Base-by-base conservation (phyloP, 768 basidiomycete species). In the Paxillus ammoniavirescens region DNA sequence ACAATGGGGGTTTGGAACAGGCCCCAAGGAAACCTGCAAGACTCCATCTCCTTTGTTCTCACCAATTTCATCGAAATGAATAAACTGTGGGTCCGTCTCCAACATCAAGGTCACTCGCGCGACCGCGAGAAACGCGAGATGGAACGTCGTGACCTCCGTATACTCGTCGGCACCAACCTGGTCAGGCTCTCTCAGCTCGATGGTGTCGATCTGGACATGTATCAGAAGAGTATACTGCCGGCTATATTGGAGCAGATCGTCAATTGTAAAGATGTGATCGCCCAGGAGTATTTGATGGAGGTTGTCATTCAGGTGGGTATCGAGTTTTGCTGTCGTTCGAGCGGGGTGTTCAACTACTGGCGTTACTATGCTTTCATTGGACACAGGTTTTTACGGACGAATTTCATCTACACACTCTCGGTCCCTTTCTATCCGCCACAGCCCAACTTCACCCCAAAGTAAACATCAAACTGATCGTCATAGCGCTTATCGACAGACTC, bases 61-160 rank as follows among this genome's bases (percentile, higher is more conserved):
- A 98, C 94, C 55, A 98, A 98, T 72, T 98, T 99, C 65, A 93
- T 99, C 67, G 97, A 99, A 68, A 99, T 98, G 96, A 98, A 98
- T 81, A 99, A 98, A 69, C 86, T 98, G 21, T 98, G 97, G 97
- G 96, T 99, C 3, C 91, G 97, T 38, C 79, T 98, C 10, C 97
- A 98, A 70, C 97, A 99, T 65, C 92, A 96, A 65, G 97, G 96
- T 0, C 95, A 98, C 65, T 97, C 94, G 1, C 83, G 93, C 44
- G 97, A 99, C 69, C 85, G 95, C 49, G 97, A 99, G 69, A 97
- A 97, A 71, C 89, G 97, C 49, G 97, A 98, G 70, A 77, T 96
- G 78, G 97, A 99, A 67, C 87, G 97, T 30, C 85, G 89, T 55
- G 97, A 99, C 61, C 75, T 99, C 49, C 86, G 97, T 5, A 98